Evolutionary conservation across 1,284 basidiomycete genomes (phyloP).

Genomic region (Clitocybe nebularis): DNA sequence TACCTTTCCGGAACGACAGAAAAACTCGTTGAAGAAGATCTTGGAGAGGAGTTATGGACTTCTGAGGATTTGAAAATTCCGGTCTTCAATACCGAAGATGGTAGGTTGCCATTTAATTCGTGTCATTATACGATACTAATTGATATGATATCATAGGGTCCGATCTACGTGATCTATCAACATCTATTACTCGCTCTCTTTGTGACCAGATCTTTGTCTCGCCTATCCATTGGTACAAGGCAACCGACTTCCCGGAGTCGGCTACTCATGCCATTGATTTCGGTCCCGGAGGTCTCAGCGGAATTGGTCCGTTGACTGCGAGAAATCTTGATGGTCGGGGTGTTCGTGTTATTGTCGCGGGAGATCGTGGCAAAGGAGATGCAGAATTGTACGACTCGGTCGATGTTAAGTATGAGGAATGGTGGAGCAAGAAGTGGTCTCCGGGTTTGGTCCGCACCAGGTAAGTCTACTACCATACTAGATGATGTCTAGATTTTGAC

Average conservation of each 20-base stretch:
- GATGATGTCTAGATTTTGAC: slow-evolving; percentile 1
- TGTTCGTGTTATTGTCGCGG: slow-evolving; percentile 82
- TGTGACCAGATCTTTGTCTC: slow-evolving; percentile 92
- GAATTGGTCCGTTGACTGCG: slow-evolving; percentile 89
- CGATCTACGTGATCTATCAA: slow-evolving; percentile 66
- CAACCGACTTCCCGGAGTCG: slow-evolving; percentile 82
- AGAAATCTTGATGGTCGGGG: slow-evolving; percentile 93
- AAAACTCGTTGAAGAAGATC: slow-evolving; percentile 71
- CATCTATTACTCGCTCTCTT: slow-evolving; percentile 77
- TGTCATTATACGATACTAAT: too few relatives aligned
- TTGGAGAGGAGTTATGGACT: slow-evolving; percentile 81
- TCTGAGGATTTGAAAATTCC: slow-evolving; percentile 73
- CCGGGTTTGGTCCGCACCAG: slow-evolving; percentile 87
- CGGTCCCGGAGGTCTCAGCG: slow-evolving; percentile 91
- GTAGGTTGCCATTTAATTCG: slow-evolving; percentile 41
- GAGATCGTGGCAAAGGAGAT: slow-evolving; percentile 82
- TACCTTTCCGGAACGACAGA: slow-evolving; percentile 81
- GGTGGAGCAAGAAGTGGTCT: slow-evolving; percentile 89
- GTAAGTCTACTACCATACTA: slow-evolving; percentile 36
- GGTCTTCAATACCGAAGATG: slow-evolving; percentile 91
- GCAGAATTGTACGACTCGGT: slow-evolving; percentile 79
- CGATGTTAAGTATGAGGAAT: slow-evolving; percentile 73
- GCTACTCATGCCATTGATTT: slow-evolving; percentile 97
- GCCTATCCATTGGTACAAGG: slow-evolving; percentile 91
- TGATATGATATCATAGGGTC: slow-evolving; percentile 50